Base-by-base conservation (phyloP, 148 eudicot species). In the Rhododendron ovatum region DNA sequence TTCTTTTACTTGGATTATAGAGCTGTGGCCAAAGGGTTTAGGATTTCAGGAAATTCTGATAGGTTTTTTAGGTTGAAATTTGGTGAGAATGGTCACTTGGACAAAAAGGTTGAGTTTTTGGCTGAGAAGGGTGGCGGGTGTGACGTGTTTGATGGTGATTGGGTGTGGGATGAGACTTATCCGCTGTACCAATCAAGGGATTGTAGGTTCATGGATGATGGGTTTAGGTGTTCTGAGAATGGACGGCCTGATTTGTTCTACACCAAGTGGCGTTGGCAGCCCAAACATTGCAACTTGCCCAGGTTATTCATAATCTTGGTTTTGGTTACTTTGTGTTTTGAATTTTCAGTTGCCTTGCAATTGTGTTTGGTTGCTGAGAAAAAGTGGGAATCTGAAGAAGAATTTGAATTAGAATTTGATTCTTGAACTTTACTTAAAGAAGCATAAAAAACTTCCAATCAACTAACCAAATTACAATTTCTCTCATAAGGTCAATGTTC, bases 241-340 rank as follows among this genome's bases (percentile, higher is more conserved):
- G 95, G 96, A 15, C 86, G 99, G 88, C 96, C 93, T 59, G 98
- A 97, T 91, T 84, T 51, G 77, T 86, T 85, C 50, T 95, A 90
- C 59, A 93, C 95, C 20, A 95, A 95, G 88, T 97, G 99, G 99
- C 90, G 99, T 73, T 97, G 99, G 99, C 99, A 97, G 85, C 99
- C 99, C 37, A 94, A 87, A 81, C 83, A 82, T 65, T 97, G 99
- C 90, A 87, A 94, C 90, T 85, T 97, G 88, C 98, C 99, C 88
- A 95, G 98, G 99, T 97, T 87, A 5, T 86, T 43, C 14, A 28
- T 22, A 45, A 18, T 47, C 74, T 82, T 53, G 1, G 45, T 59
- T 45, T 20, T 35, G 35, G 7, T 76, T 61, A 22, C 71, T 63
- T 63, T 24, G 82, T 55, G 71, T 55, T 55, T 1, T 55, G 24